A percentile compares a stretch with the other conserved stretches of the same genome.
These are phyloP conservation scores for Abrus precatorius DNA, from an alignment of 306 rosid genomes.

Conservation along the genomic window DNA sequence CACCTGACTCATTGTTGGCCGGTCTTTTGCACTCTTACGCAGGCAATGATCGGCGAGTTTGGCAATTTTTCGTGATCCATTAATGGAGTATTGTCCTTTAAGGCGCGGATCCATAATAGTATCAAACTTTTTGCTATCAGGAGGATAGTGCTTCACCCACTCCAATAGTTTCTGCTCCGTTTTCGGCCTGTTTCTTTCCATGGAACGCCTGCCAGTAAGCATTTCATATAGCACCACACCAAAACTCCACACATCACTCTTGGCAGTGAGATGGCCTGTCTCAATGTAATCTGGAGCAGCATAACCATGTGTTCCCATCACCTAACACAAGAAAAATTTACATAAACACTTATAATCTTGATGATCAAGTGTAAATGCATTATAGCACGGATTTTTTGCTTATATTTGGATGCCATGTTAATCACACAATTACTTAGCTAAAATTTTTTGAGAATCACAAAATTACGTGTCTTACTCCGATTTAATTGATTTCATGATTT, in stretches of 20 bases:
- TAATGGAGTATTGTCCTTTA: slow-evolving; percentile 58
- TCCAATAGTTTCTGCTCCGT: slow-evolving; percentile 84
- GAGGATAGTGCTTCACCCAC: slow-evolving; percentile 80
- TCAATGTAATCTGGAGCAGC: slow-evolving; percentile 93
- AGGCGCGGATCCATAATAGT: slow-evolving; percentile 76
- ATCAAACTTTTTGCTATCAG: slow-evolving; percentile 64
- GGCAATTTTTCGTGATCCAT: slow-evolving; percentile 61
- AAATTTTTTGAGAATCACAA: too few relatives aligned
- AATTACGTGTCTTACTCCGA: too few relatives aligned
- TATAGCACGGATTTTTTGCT: too few relatives aligned
- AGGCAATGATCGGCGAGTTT: slow-evolving; percentile 75
- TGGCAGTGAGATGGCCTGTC: slow-evolving; percentile 88
- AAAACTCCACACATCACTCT: slow-evolving; percentile 93
- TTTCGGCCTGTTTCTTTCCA: slow-evolving; percentile 75
- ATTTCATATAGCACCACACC: slow-evolving; percentile 87
- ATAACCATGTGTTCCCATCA: slow-evolving; percentile 86
- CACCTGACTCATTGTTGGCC: slow-evolving; percentile 78
- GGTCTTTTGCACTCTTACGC: slow-evolving; percentile 70
- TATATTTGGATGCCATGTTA: neutral
- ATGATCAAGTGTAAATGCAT: neutral
- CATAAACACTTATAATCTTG: slow-evolving; percentile 26
- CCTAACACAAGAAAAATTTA: slow-evolving; percentile 53
- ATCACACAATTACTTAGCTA: too few relatives aligned
- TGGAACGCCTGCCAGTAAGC: slow-evolving; percentile 77
- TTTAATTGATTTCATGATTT: too few relatives aligned